Base-by-base conservation (phyloP, 2,329 filamentous ascomycete species). In the Plectosphaerella plurivora region DNA sequence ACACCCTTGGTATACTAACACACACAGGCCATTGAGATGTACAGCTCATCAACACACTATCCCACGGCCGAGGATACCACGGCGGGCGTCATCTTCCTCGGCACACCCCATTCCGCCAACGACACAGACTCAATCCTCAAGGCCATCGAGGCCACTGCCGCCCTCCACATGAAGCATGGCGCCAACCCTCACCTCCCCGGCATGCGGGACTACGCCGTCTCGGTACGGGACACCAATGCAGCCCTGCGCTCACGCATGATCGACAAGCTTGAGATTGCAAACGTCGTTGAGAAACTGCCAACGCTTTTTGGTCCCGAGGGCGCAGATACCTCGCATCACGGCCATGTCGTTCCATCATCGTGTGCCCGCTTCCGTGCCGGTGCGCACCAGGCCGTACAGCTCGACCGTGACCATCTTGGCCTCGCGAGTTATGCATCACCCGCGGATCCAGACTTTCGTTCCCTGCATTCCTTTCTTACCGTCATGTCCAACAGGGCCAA, bases 81-180 rank as follows among this genome's bases (percentile, higher is more conserved):
- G 9, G 45, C 45, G 1, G 59, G 59, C 5, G 44, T 62, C 6
- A 52, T 61, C 11, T 63, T 61, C 46, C 24, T 63, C 11, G 61
- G 59, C 18, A 63, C 61, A 3, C 56, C 61, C 7, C 61, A 63
- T 50, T 50, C 54, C 9, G 49, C 52, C 16, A 57, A 45, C 15
- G 55, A 60, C 36, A 60, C 60, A 0, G 57, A 59, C 5, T 59
- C 54, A 9, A 42, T 63, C 8, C 49, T 61, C 2, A 54, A 53
- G 10, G 52, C 59, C 11, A 55, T 62, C 16, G 58, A 52, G 11
- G 55, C 53, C 3, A 59, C 55, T 2, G 52, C 54, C 2, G 48
- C 57, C 9, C 37, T 55, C 1, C 49, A 51, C n/a, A 42, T 51
- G 2, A 22, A 35, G 12, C 45, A 53, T 4, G 18, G 46, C 28